Evolutionary conservation across 2,329 filamentous ascomycete species (phyloP).

Genomic region (Fusarium praegraminearum): DNA sequence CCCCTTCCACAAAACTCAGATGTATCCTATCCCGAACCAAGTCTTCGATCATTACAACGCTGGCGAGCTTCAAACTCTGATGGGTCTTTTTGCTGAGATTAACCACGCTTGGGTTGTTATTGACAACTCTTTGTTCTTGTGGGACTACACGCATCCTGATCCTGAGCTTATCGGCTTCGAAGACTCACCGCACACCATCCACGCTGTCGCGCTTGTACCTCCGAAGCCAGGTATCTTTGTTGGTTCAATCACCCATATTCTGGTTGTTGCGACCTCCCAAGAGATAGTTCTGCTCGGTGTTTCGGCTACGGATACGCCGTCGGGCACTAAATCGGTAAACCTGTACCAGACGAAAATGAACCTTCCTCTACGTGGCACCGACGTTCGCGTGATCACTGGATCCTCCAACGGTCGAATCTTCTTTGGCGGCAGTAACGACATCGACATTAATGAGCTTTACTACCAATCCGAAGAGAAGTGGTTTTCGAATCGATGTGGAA

Average conservation of each 20-base stretch:
- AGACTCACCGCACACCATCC: slow-evolving; percentile 88
- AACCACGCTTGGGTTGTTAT: slow-evolving; percentile 96
- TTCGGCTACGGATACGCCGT: slow-evolving; percentile 72
- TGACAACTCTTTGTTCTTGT: slow-evolving; percentile 95
- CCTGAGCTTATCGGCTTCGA: slow-evolving; percentile 93
- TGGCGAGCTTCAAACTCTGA: slow-evolving; percentile 87
- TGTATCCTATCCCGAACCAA: slow-evolving; percentile 89
- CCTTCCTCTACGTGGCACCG: slow-evolving; percentile 78
- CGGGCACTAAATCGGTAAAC: slow-evolving; percentile 77
- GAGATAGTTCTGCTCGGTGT: slow-evolving; percentile 92
- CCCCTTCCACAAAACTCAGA: slow-evolving; percentile 88
- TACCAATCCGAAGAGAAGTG: slow-evolving; percentile 98
- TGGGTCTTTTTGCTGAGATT: slow-evolving; percentile 95
- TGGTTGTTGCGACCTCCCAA: slow-evolving; percentile 87
- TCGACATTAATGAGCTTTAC: slow-evolving; percentile 91
- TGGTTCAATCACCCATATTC: slow-evolving; percentile 83
- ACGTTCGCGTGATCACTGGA: slow-evolving; percentile 82
- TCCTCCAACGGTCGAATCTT: slow-evolving; percentile 92
- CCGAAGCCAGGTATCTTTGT: slow-evolving; percentile 92
- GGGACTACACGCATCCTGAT: slow-evolving; percentile 96
- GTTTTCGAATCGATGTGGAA: slow-evolving; percentile 90
- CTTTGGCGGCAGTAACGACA: slow-evolving; percentile 83
- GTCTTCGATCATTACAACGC: slow-evolving; percentile 94
- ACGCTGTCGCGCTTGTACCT: slow-evolving; percentile 86
- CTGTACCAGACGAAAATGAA: slow-evolving; percentile 92